Evolutionary conservation across 768 basidiomycete genomes (phyloP), one percentile per base, ranked within the genome.

Genomic region (Hericium rajendrae): DNA sequence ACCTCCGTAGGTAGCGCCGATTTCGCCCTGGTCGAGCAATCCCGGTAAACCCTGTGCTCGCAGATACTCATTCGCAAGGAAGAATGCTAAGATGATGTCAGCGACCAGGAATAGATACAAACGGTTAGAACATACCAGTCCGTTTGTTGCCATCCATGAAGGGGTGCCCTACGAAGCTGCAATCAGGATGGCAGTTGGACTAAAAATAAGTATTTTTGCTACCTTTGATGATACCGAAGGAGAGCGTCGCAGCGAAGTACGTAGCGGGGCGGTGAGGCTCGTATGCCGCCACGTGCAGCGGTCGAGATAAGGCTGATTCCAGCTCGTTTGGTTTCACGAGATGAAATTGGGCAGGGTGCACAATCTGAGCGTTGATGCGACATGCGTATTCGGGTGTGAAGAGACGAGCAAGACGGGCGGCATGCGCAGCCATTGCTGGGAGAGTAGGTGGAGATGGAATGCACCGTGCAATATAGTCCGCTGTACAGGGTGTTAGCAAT

Each of bases 271-370:
- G 59, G 4, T 71, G 56, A 13, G 70, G 71, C 54, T 70, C 69
- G 56, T 71, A 71, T 18, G 59, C 43, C 8, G 70, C 57, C 5
- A 65, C 58, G 37, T 68, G 60, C 39, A 69, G 20, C 16, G 70
- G 70, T 4, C 70, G 60, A 15, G 56, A 59, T 3, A 72, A 56
- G 0, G 70, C 61, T 2, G 70, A 70, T 50, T 64, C 62, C 6
- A 71, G 64, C 57, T 71, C 70, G 53, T 72, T 71, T 12, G 72
- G 68, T 51, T 72, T 71, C 32, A 72, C 70, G 18, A 68, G 59
- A 1, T 48, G 53, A 6, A 69, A 65, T 20, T 46, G 55, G 8
- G 63, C 64, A 1, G 72, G 72, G 52, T 70, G 55, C n/a, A 72
- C 70, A 1, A 73, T 57, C 59, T 71, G 70, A 0, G 69, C 68